phyloP scores from a whole-genome alignment of 176 grass and related monocot species.

The Eleusine indica region DNA sequence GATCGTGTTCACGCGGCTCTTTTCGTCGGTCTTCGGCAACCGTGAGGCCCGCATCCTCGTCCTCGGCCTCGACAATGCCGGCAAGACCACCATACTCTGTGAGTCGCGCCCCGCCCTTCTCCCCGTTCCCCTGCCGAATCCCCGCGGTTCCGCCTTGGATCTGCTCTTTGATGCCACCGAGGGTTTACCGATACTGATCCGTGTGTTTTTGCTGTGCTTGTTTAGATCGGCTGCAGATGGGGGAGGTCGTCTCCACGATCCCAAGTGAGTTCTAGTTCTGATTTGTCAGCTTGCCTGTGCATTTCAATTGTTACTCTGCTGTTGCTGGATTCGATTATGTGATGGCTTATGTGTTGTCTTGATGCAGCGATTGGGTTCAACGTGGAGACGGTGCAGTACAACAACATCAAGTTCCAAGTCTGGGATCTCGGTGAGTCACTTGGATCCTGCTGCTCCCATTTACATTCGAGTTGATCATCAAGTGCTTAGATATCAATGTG shows the following conservation, averaged over 20 bases:
- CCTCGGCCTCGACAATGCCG: constrained; percentile 96
- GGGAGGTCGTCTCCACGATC: constrained; percentile 96
- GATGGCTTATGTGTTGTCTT: constrained; percentile 33
- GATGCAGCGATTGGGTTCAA: constrained; percentile 94
- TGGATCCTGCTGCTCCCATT: background rate
- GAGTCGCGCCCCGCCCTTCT: constrained; percentile 1
- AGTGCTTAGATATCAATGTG: background rate
- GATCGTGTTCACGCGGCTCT: constrained; percentile 98
- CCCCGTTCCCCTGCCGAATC: constrained; percentile 12
- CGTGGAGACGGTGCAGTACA: constrained; percentile 98
- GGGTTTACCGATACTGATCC: constrained; percentile 41
- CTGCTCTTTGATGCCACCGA: background rate
- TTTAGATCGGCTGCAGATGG: constrained; percentile 97
- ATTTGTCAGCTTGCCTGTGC: constrained; percentile 22
- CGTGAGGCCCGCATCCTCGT: constrained; percentile 98
- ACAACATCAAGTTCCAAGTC: constrained; percentile 97
- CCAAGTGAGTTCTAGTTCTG: constrained; percentile 65
- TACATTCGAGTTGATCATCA: background rate
- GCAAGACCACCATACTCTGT: constrained; percentile 99
- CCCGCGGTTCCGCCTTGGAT: constrained; percentile 10
- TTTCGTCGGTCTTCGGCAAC: constrained; percentile 93
- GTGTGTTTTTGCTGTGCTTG: constrained; percentile 6
- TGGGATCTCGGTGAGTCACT: constrained; percentile 85
- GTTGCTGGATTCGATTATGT: constrained; percentile 16
- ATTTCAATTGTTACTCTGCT: constrained; percentile 19